Percentiles rank a stretch among this genome's conserved stretches.
These are phyloP conservation scores for Aspergillus sparsus DNA, from an alignment of 495 filamentous ascomycete genomes.

Conservation along the genomic window DNA sequence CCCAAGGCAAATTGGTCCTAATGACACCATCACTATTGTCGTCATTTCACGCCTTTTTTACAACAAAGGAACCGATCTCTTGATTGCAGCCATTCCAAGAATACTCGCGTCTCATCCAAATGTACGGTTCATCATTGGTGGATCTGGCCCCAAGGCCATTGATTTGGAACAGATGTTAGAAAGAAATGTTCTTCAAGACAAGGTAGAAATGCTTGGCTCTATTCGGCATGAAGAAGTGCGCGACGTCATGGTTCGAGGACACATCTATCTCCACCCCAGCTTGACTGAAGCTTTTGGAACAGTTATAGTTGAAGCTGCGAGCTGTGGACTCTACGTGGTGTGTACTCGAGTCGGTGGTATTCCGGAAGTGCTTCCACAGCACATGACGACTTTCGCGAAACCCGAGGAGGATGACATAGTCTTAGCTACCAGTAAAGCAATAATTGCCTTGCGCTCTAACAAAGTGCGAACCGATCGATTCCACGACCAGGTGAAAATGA, in stretches of 20 bases:
- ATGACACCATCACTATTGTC: constrained; percentile 91
- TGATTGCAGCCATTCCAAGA: constrained; percentile 91
- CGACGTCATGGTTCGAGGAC: constrained; percentile 96
- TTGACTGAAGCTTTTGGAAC: constrained; percentile 97
- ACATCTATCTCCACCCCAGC: constrained; percentile 94
- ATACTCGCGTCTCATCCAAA: constrained; percentile 87
- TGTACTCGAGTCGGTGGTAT: constrained; percentile 96
- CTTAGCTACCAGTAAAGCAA: constrained; percentile 76
- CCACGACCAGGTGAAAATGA: constrained; percentile 92
- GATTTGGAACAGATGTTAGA: constrained; percentile 98
- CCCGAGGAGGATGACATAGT: constrained; percentile 93
- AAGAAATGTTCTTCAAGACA: constrained; percentile 90
- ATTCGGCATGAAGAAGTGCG: constrained; percentile 95
- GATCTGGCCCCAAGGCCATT: constrained; percentile 93
- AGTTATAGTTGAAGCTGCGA: constrained; percentile 94
- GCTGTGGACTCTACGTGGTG: constrained; percentile 92
- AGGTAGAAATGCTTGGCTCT: constrained; percentile 86
- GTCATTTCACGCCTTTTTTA: constrained; percentile 97
- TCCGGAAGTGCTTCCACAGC: constrained; percentile 86
- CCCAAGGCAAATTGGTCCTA: constrained; percentile 63
- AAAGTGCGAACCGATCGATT: constrained; percentile 89
- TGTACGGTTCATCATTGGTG: constrained; percentile 95
- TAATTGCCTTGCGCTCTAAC: constrained; percentile 75
- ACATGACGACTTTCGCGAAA: constrained; percentile 93
- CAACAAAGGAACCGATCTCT: constrained; percentile 95